Evolutionary conservation across 2,329 filamentous ascomycete genomes (phyloP), one percentile per base, ranked within the genome.

Genomic region (Arthrinium puccinioides): DNA sequence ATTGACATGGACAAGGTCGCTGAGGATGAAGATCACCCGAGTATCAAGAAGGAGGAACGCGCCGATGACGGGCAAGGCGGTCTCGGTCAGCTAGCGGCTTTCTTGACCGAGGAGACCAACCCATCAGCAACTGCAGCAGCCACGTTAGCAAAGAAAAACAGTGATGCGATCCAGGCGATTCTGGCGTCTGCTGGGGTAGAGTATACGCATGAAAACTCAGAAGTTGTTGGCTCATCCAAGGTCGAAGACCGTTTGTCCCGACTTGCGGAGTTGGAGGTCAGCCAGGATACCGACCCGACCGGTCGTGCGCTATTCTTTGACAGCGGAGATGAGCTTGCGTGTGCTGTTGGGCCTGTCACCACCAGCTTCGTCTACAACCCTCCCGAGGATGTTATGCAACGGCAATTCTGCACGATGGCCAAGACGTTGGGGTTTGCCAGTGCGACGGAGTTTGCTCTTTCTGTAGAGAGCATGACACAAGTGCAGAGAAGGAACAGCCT

Each of bases 171-270:
- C 21, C 84, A 90, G 49, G 92, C 88, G 3, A 97, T 98, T 44
- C 75, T 98, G 1, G 79, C 86, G 3, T 79, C 82, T 7, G 88
- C 86, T 0, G 92, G 92, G 2, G 89, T 98, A 1, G 82, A 92
- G 53, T 98, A 98, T 57, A 94, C 88, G 0, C 92, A 98, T 54
- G 85, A 97, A 50, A 98, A 98, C 56, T 87, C 86, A 2, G 89
- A 98, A 60, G 89, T 98, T 11, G 78, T 98, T 39, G 92, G 92
- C 9, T 83, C 87, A 1, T 92, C 84, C n/a, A 87, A 84, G 48
- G 75, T 96, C n/a, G 92, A 98, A 62, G 83, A 85, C 45, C 77
- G 82, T 40, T 74, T 98, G 5, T 89, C 84, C 31, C 80, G 81
- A 15, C 79, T 77, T 28, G 92, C 90, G 5, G 79, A 83, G 52